These are phyloP conservation scores for Boletus sp. DNA, from an alignment of 768 basidiomycete genomes.

Conservation along the genomic window DNA sequence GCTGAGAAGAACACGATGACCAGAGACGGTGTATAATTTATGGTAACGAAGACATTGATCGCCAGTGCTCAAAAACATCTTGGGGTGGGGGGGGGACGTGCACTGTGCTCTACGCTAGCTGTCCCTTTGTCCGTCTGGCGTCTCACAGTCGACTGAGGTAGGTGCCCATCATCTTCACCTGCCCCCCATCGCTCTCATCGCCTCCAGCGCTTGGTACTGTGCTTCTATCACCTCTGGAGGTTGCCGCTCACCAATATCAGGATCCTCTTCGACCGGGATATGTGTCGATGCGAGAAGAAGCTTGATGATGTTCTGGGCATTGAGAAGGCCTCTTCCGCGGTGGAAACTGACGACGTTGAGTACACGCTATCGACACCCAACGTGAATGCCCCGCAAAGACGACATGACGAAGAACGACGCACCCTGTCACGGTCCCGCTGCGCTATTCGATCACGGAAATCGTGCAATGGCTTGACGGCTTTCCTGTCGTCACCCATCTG, in stretches of 20 bases:
- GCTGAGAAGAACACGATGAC: neutral
- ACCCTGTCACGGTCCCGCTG: conserved; percentile 15
- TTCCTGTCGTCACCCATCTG: conserved; percentile 25
- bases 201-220: conserved; percentile 13
- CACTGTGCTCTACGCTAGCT: neutral
- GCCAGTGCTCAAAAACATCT: neutral
- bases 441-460: conserved; percentile 19
- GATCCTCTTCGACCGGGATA: conserved; percentile 19
- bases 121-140: neutral
- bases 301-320: conserved; percentile 15
- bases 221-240: conserved; percentile 8
- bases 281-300: conserved; percentile 21
- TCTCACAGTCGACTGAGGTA: neutral
- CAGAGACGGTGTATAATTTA: neutral
- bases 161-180: neutral
- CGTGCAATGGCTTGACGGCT: conserved; percentile 20
- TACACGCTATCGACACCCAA: conserved; percentile 7
- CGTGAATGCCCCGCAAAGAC: neutral
- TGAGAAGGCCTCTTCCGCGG: conserved; percentile 21
- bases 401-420: neutral
- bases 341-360: conserved; percentile 24
- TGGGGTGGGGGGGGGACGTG: neutral
- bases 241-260: conserved; percentile 11
- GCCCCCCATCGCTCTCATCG: conserved; percentile 7
- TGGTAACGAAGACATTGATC: too few relatives aligned